These are phyloP conservation scores for Populus euphratica DNA, from an alignment of 345 rosid species.

Conservation along the genomic window DNA sequence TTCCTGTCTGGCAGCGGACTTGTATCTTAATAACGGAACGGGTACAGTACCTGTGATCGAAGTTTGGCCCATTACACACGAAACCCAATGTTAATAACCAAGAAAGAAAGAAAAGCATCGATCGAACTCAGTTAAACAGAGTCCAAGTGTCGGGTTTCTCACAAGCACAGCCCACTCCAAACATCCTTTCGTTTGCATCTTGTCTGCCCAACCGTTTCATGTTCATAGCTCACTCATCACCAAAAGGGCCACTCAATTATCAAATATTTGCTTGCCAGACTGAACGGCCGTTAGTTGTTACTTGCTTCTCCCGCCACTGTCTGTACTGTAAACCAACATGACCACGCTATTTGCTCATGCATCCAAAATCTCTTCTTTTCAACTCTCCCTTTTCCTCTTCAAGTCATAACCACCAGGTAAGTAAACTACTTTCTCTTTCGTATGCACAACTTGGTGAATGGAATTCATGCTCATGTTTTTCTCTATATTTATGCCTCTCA, in stretches of 20 bases:
- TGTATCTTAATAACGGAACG: not conserved
- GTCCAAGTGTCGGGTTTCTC: not conserved
- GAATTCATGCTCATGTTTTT: not conserved
- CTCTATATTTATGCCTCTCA: constrained; percentile 10
- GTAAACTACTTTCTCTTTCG: not conserved
- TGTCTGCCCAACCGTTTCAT: too few species aligned
- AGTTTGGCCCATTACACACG: not conserved
- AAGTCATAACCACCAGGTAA: not conserved
- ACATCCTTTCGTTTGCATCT: not conserved
- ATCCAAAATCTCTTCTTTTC: not conserved
- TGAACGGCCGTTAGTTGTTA: not conserved
- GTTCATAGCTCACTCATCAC: not conserved
- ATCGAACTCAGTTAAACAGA: not conserved
- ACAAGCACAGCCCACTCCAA: not conserved
- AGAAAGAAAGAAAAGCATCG: not conserved
- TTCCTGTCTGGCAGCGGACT: not conserved
- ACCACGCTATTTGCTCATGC: not conserved
- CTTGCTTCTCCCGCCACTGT: constrained; percentile 12
- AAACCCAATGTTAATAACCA: not conserved
- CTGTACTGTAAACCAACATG: not conserved
- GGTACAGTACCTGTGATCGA: not conserved
- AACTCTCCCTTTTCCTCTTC: not conserved
- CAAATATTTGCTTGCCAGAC: not conserved
- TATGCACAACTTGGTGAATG: not conserved
- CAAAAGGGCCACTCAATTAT: not conserved